Base-by-base conservation (phyloP, 257 asterid species). In the Scutellaria galericulata region DNA sequence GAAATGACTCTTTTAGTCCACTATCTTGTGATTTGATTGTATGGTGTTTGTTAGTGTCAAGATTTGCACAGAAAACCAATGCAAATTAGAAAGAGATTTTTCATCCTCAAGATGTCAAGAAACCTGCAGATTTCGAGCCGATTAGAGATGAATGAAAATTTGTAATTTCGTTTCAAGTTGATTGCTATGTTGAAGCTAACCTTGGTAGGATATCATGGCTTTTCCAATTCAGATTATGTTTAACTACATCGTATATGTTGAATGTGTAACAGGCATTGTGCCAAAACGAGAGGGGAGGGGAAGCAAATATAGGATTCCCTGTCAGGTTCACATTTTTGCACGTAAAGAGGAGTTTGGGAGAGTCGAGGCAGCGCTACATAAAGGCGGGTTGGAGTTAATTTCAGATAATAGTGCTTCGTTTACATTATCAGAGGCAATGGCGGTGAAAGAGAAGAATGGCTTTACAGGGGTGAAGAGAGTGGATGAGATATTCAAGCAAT, bases 311-410 rank as follows among this genome's bases (percentile, higher is more conserved):
- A 87, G 53, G 75, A 67, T 87, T 58, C 88, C 96, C 31, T 92
- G 96, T 81, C 91, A 86, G 77, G 76, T 92, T 81, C 97, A 92
- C 86, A 85, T 92, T 42, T 89, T 89, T 73, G 82, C 96, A 3
- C 80, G 81, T 68, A 14, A 77, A 4, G 88, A 83, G 60, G 89
- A 81, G 9, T 85, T 89, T 69, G 83, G 47, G 53, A 79, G 77
- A 4, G 91, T 89, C 45, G 84, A 86, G 77, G 42, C 52, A 18
- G 82, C 74, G 27, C 68, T 92, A 72, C 47, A 61, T 39, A 54
- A 20, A 46, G 93, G 87, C 70, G 96, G 93, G 41, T 73, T 88
- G 76, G 83, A 80, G 42, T 75, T 92, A 72, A 78, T 88, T 64
- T 74, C 89, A 6, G 87, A 86, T 54, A 66, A 20, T 68, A 69